phyloP scores from a whole-genome alignment of 352 stramenopile genomes.

The Phytophthora crassamura region DNA sequence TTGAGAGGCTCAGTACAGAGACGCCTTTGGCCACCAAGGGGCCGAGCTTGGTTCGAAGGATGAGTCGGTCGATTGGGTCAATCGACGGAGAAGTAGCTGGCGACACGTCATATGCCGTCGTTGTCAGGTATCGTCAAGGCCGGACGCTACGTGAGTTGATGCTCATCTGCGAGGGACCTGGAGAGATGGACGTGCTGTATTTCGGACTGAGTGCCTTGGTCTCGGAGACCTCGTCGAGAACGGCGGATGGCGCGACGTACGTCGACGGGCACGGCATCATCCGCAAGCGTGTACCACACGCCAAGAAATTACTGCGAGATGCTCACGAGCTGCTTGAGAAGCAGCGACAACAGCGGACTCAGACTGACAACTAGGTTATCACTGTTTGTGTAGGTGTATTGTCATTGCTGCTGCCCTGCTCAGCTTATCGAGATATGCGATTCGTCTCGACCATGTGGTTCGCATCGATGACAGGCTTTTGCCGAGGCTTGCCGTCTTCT shows the following conservation, averaged over 20 bases:
- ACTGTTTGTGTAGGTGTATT: too few relatives aligned
- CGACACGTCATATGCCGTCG: conserved; percentile 37
- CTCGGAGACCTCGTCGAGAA: conserved; percentile 46
- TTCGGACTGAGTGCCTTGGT: conserved; percentile 62
- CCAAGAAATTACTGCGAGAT: conserved; percentile 65
- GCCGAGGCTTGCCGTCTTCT: conserved; percentile 42
- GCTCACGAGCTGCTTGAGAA: conserved; percentile 56
- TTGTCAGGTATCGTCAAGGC: conserved; percentile 46
- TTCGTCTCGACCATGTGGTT: conserved; percentile 88
- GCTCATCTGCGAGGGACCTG: conserved; percentile 66
- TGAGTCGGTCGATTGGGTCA: conserved; percentile 15
- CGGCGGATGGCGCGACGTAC: conserved; percentile 55
- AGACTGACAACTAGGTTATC: neutral
- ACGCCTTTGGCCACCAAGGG: conserved; percentile 43
- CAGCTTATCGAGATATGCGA: conserved; percentile 47
- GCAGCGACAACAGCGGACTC: conserved; percentile 13
- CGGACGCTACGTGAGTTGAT: conserved; percentile 48
- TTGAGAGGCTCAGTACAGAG: conserved; percentile 48
- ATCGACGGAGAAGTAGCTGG: conserved; percentile 8
- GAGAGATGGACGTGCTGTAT: conserved; percentile 62
- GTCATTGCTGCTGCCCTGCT: neutral
- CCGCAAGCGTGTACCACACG: conserved; percentile 66
- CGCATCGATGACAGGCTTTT: conserved; percentile 71
- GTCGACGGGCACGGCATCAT: conserved; percentile 71
- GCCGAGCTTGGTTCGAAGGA: conserved; percentile 9